These are phyloP conservation scores for Bauhinia variegata DNA, from an alignment of 306 rosid genomes.

Conservation along the genomic window DNA sequence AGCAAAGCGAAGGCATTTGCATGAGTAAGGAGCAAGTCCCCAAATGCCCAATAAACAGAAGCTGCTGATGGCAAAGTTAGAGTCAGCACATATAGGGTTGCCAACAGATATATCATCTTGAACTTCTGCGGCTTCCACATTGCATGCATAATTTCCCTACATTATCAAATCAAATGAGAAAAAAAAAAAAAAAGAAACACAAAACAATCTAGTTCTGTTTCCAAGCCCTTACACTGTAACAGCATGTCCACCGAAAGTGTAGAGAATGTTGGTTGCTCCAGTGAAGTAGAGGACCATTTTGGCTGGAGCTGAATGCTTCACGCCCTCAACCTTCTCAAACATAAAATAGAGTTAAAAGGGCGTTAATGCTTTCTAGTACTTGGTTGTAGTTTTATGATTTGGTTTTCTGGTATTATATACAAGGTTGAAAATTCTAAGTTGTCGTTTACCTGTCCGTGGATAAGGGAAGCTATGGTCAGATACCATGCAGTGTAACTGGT, in stretches of 20 bases:
- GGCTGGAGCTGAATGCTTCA: constrained; percentile 91
- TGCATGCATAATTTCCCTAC: constrained; percentile 98
- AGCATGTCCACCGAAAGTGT: constrained; percentile 98
- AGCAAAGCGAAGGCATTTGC: constrained; percentile 89
- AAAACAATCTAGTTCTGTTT: constrained; percentile 20
- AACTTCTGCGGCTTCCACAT: constrained; percentile 99
- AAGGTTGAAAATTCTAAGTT: background rate
- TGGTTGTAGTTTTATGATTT: background rate
- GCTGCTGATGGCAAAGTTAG: constrained; percentile 92
- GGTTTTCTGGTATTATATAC: background rate
- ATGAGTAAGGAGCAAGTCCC: constrained; percentile 86
- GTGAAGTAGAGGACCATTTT: constrained; percentile 92
- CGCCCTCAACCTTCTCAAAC: constrained; percentile 71
- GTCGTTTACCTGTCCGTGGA: constrained; percentile 79
- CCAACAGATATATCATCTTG: constrained; percentile 84
- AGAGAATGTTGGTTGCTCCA: constrained; percentile 97
- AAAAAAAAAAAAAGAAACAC: constrained; percentile 13
- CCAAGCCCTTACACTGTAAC: constrained; percentile 80
- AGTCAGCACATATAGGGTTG: constrained; percentile 89
- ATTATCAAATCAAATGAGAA: background rate
- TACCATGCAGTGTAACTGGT: constrained; percentile 97
- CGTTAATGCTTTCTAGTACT: background rate
- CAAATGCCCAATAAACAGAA: constrained; percentile 96
- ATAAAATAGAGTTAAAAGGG: background rate
- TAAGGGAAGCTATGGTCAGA: constrained; percentile 88